These are phyloP conservation scores for Cafeteria roenbergensis DNA, from an alignment of 108 stramenopile species.

Conservation along the genomic window DNA sequence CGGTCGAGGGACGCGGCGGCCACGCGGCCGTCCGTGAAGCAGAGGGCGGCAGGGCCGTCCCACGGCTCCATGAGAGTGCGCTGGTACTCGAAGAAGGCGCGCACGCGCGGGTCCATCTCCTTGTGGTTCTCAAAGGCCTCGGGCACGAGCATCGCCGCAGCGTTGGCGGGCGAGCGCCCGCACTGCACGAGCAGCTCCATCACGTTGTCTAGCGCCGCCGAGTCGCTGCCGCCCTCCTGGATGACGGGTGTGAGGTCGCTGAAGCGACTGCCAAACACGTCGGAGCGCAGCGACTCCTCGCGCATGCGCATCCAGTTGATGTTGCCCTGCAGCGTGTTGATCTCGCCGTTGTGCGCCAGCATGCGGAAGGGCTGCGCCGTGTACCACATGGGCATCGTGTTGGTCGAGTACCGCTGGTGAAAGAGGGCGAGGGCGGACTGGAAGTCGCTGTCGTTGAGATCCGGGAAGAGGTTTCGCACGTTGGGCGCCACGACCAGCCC, in stretches of 20 bases:
- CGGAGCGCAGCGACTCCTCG: slow-evolving; percentile 78
- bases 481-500: slow-evolving; percentile 84
- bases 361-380: slow-evolving; percentile 86
- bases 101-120: slow-evolving; percentile 68
- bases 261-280: slow-evolving; percentile 65
- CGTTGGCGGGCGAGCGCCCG: slow-evolving; percentile 69
- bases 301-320: slow-evolving; percentile 95
- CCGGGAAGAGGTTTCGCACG: slow-evolving; percentile 74
- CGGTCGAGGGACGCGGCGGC: slow-evolving; percentile 84
- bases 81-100: slow-evolving; percentile 93
- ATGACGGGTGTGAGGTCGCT: slow-evolving; percentile 65
- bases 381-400: slow-evolving; percentile 87
- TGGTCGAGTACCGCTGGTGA: slow-evolving; percentile 82
- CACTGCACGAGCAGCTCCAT: slow-evolving; percentile 79
- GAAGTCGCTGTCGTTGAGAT: slow-evolving; percentile 67
- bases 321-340: slow-evolving; percentile 85
- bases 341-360: slow-evolving; percentile 95
- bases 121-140: slow-evolving; percentile 82
- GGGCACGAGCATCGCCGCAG: slow-evolving; percentile 87
- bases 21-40: slow-evolving; percentile 84
- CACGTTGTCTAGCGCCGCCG: slow-evolving; percentile 85
- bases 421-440: slow-evolving; percentile 68
- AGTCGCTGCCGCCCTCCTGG: slow-evolving; percentile 76
- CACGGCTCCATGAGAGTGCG: slow-evolving; percentile 94
- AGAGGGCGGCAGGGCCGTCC: slow-evolving; percentile 98